Evolutionary conservation across 2,329 filamentous ascomycete genomes (phyloP).

Genomic region (Cladosporium sp.): DNA sequence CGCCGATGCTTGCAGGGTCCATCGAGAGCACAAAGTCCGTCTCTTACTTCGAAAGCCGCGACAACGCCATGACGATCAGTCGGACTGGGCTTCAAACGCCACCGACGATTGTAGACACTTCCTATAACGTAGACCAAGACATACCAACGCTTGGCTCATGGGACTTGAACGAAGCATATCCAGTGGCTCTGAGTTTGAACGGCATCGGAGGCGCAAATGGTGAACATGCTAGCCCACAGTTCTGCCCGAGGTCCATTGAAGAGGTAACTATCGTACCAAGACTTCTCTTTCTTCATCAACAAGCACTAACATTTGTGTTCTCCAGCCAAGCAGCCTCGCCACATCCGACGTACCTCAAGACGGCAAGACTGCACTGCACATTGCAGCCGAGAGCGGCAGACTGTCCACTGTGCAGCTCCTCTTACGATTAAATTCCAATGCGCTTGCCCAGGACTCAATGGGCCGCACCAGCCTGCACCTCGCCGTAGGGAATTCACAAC

Average conservation of each 20-base stretch:
- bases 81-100: neutral
- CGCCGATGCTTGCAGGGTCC: neutral
- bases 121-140: neutral
- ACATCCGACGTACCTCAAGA: neutral
- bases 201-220: neutral
- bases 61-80: neutral
- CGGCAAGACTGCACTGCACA: neutral
- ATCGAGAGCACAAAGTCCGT: neutral
- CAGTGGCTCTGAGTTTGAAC: neutral
- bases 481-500: neutral
- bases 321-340: neutral
- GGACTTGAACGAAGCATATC: neutral
- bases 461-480: neutral
- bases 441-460: neutral
- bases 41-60: neutral
- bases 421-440: neutral
- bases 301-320: neutral
- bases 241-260: neutral
- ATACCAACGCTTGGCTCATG: neutral
- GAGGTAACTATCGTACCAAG: neutral
- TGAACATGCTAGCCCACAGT: neutral
- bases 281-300: neutral
- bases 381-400: neutral
- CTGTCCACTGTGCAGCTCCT: neutral
- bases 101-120: neutral